Conservation (phyloP, 2,329 filamentous ascomycete species). For the Colletotrichum sp. region DNA sequence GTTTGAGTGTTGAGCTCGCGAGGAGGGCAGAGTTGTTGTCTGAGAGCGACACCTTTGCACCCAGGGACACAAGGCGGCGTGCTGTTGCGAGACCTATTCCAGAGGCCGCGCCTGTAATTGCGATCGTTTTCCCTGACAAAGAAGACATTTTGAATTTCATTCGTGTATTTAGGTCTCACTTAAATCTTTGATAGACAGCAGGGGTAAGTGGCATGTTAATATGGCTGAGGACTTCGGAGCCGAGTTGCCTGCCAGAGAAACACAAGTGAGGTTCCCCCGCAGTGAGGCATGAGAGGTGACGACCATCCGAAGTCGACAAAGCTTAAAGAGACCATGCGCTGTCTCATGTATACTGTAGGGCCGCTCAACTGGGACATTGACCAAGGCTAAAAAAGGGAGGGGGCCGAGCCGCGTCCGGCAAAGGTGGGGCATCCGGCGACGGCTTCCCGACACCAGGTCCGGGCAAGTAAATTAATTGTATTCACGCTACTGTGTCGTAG, state of each 20-base stretch:
- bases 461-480: not conserved
- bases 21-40: slow-evolving; percentile 46
- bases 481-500: too few relatives aligned
- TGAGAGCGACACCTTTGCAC: slow-evolving; percentile 50
- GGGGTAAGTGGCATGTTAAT: not conserved
- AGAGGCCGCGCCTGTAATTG: slow-evolving; percentile 51
- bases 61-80: slow-evolving; percentile 43
- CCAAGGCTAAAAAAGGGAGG: not conserved
- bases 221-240: not conserved
- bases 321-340: not conserved
- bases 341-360: too few relatives aligned
- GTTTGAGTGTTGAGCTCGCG: slow-evolving; percentile 4
- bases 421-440: not conserved
- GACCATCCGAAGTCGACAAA: not conserved
- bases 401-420: not conserved
- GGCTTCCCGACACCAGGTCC: not conserved
- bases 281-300: not conserved
- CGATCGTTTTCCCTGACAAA: slow-evolving; percentile 44
- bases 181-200: not conserved
- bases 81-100: slow-evolving; percentile 56
- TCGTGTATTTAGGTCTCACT: not conserved
- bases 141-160: not conserved
- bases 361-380: not conserved
- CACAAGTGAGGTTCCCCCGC: not conserved
- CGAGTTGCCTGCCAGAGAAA: not conserved